Evolutionary conservation across 192 early-diverging fungal genomes (phyloP).

Genomic region (Coemansia umbellata): DNA sequence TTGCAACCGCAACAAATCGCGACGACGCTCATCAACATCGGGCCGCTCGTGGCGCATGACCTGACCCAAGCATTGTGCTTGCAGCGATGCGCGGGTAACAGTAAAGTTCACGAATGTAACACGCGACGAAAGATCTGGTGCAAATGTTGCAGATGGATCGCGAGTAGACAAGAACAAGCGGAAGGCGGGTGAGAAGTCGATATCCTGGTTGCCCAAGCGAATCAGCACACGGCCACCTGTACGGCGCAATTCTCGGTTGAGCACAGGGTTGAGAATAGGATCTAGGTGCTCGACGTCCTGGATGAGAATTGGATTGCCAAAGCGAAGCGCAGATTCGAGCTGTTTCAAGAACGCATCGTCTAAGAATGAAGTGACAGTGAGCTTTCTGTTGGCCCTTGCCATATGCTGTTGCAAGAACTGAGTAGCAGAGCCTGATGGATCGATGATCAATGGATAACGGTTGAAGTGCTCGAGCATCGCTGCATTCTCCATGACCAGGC

Average conservation of each 20-base stretch:
- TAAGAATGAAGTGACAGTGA: constrained; percentile 94
- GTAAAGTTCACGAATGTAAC: constrained; percentile 99
- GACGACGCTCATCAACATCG: constrained; percentile 90
- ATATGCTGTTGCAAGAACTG: constrained; percentile 74
- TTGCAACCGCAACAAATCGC: constrained; percentile 89
- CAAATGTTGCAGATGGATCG: constrained; percentile 88
- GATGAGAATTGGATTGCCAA: constrained; percentile 96
- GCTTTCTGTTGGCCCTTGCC: constrained; percentile 55
- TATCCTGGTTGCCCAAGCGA: constrained; percentile 93
- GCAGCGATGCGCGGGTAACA: constrained; percentile 90
- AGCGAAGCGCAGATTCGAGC: constrained; percentile 94
- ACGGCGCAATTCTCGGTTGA: constrained; percentile 94
- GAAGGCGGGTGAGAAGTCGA: constrained; percentile 98
- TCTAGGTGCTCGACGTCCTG: constrained; percentile 97
- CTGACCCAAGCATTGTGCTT: constrained; percentile 95
- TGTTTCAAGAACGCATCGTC: constrained; percentile 97
- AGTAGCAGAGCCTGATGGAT: constrained; percentile 93
- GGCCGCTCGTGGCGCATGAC: constrained; percentile 94
- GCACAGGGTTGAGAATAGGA: constrained; percentile 95
- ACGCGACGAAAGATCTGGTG: constrained; percentile 94
- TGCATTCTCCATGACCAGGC: constrained; percentile 94
- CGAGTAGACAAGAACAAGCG: constrained; percentile 91
- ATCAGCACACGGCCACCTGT: constrained; percentile 96
- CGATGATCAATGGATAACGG: constrained; percentile 96
- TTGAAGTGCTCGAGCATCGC: constrained; percentile 94